Percentiles rank a stretch among this genome's conserved stretches.
Evolutionary conservation across 169 alveolate species (phyloP).

Genomic region (Plasmodium chabaudi): DNA sequence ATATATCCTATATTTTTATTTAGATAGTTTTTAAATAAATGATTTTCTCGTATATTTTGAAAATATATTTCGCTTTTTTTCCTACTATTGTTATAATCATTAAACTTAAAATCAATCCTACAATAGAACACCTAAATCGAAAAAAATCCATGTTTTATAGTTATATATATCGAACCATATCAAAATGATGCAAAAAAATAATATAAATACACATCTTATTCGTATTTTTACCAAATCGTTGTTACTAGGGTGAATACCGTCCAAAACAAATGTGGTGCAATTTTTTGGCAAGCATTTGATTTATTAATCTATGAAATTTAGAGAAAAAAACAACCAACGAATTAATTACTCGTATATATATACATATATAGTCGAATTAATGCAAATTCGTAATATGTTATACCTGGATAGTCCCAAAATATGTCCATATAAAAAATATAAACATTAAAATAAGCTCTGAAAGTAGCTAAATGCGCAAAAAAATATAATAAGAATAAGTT

Average conservation of each 20-base stretch:
- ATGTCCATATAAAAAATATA: slow-evolving; percentile 59
- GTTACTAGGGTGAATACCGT: slow-evolving; percentile 69
- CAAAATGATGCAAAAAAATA: background rate
- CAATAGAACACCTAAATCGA: slow-evolving; percentile 51
- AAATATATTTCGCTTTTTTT: background rate
- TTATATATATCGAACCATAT: background rate
- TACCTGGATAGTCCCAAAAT: slow-evolving; percentile 75
- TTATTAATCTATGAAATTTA: slow-evolving; percentile 41
- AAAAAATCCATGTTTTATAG: slow-evolving; percentile 1
- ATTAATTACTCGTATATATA: background rate
- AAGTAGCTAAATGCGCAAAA: slow-evolving; percentile 17
- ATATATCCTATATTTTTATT: slow-evolving; percentile 4
- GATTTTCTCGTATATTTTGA: background rate
- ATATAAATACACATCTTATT: background rate
- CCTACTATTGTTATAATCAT: slow-evolving; percentile 74
- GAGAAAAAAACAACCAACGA: slow-evolving; percentile 16
- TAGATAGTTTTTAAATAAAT: background rate
- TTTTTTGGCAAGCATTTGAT: slow-evolving; percentile 65
- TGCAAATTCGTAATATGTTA: background rate
- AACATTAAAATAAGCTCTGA: slow-evolving; percentile 62
- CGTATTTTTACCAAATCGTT: slow-evolving; percentile 36
- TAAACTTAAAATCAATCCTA: slow-evolving; percentile 69
- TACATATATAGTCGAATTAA: background rate
- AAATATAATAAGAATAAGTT: background rate
- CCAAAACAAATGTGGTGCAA: slow-evolving; percentile 61